Percentiles rank a stretch among this genome's conserved stretches.
phyloP scores from a whole-genome alignment of 225 moss, liverwort and hornwort species.

The Asterella californica region DNA sequence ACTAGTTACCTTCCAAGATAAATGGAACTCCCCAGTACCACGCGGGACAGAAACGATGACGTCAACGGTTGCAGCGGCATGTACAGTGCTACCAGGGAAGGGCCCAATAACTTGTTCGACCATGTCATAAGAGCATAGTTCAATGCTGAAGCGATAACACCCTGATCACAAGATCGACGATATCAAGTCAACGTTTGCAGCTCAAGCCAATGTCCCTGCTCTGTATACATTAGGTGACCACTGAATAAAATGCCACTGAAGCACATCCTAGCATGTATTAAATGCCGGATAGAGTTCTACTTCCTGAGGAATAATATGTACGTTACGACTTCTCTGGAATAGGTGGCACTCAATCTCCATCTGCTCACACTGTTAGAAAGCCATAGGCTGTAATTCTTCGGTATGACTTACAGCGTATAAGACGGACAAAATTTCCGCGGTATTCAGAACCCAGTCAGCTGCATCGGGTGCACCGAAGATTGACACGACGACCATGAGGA shows the following conservation, averaged over 20 bases:
- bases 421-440: conserved; percentile 60
- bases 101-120: conserved; percentile 81
- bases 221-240: background rate
- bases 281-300: too few relatives aligned
- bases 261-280: too few relatives aligned
- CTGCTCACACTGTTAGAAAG: background rate
- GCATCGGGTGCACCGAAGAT: conserved; percentile 40
- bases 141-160: conserved; percentile 77
- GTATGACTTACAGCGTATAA: conserved; percentile 62
- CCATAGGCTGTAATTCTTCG: background rate
- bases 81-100: conserved; percentile 80
- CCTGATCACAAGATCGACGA: conserved; percentile 37
- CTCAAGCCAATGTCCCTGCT: background rate
- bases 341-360: too few relatives aligned
- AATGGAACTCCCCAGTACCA: conserved; percentile 76
- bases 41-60: conserved; percentile 67
- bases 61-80: conserved; percentile 82
- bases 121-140: conserved; percentile 81
- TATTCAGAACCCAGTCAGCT: conserved; percentile 53
- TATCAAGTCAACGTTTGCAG: background rate
- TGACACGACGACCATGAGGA: conserved; percentile 61
- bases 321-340: too few relatives aligned
- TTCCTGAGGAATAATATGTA: too few relatives aligned
- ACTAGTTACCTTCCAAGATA: conserved; percentile 76
- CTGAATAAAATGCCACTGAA: background rate